Evolutionary conservation across 148 eudicot genomes (phyloP).

Genomic region (Cornus kousa): DNA sequence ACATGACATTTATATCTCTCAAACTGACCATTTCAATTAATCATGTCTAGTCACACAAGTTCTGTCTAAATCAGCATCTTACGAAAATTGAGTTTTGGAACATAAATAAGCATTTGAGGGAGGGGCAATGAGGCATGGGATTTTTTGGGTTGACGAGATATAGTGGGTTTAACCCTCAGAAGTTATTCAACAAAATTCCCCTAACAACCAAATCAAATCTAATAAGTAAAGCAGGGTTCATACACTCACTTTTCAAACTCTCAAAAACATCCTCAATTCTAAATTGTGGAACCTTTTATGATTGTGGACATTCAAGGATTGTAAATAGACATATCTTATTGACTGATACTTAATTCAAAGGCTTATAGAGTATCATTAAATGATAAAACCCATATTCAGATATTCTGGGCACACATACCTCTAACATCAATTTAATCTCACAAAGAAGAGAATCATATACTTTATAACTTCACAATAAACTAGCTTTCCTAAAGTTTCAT

Average conservation of each 20-base stretch:
- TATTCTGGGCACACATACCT: not conserved
- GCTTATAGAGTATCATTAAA: not conserved
- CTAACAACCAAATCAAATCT: not conserved
- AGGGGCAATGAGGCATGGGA: not conserved
- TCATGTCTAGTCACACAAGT: not conserved
- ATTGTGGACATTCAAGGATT: not conserved
- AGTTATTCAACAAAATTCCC: not conserved
- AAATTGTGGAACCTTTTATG: not conserved
- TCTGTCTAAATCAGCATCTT: not conserved
- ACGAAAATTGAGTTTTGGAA: not conserved
- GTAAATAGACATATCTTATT: not conserved
- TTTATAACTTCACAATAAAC: not conserved
- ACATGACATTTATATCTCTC: not conserved
- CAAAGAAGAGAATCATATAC: not conserved
- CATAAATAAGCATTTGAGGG: not conserved
- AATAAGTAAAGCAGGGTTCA: not conserved
- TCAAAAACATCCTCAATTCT: not conserved
- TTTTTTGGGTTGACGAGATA: not conserved
- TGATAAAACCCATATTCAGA: not conserved
- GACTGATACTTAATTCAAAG: no score
- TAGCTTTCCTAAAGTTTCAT: no score
- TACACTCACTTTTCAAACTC: no score
- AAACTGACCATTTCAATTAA: not conserved
- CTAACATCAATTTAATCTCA: not conserved
- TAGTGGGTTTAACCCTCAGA: not conserved